A percentile compares a stretch with the other conserved stretches of the same genome.
Evolutionary conservation across 2,329 filamentous ascomycete genomes (phyloP).

Genomic region (Colletotrichum theobromicola): DNA sequence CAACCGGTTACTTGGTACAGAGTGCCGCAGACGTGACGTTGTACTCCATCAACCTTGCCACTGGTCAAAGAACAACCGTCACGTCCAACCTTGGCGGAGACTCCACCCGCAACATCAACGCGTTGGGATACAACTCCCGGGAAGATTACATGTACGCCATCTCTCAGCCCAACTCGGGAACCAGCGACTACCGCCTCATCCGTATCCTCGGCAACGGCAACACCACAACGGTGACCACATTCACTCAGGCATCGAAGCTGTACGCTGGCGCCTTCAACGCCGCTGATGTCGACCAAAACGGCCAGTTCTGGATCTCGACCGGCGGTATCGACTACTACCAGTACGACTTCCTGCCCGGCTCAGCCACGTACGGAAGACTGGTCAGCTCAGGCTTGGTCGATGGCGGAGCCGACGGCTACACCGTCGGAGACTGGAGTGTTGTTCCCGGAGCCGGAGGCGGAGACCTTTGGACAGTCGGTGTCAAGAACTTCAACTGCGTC

Average conservation of each 20-base stretch:
- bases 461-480: conserved; percentile 23
- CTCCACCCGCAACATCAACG: conserved; percentile 22
- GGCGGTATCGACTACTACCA: conserved; percentile 20
- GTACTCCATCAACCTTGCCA: conserved; percentile 21
- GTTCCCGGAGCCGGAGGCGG: conserved; percentile 20
- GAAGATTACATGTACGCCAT: conserved; percentile 29
- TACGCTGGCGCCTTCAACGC: neutral
- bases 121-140: conserved; percentile 27
- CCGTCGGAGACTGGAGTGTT: conserved; percentile 25
- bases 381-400: neutral
- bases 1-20: conserved; percentile 22
- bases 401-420: neutral
- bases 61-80: neutral
- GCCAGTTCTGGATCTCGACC: conserved; percentile 22
- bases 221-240: neutral
- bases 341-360: conserved; percentile 24
- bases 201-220: conserved; percentile 26
- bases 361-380: conserved; percentile 18
- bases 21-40: neutral
- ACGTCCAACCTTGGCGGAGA: conserved; percentile 9
- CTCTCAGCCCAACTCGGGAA: neutral
- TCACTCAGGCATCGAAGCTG: neutral
- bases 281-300: conserved; percentile 27
- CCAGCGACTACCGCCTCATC: conserved; percentile 9
- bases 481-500: neutral